Conservation (phyloP, 805 yeast genomes). For the Myxozyma udenii region DNA sequence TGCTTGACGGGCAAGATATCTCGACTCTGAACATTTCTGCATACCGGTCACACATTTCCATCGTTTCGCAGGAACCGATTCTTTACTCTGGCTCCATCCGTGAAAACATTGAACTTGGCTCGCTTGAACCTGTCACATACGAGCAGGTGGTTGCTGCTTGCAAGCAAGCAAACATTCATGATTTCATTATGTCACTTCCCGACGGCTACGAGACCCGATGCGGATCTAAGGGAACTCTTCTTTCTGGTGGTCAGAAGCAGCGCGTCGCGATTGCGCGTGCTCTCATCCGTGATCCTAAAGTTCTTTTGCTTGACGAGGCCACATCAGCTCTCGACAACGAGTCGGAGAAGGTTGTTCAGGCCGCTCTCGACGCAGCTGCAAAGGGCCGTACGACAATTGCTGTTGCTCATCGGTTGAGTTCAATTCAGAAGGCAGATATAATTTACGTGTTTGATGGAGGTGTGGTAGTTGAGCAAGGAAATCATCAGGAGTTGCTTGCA, state of each 20-base stretch:
- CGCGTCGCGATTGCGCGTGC: constrained; percentile 64
- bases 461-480: constrained; percentile 51
- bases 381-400: constrained; percentile 64
- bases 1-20: constrained; percentile 82
- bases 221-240: constrained; percentile 48
- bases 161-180: constrained; percentile 51
- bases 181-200: constrained; percentile 53
- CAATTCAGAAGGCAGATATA: constrained; percentile 52
- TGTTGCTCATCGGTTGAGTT: constrained; percentile 70
- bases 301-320: constrained; percentile 58
- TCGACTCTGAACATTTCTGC: constrained; percentile 56
- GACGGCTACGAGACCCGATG: constrained; percentile 51
- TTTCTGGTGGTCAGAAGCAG: constrained; percentile 67
- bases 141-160: constrained; percentile 45
- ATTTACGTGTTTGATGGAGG: constrained; percentile 57
- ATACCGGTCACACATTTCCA: constrained; percentile 54
- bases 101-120: constrained; percentile 60
- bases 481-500: constrained; percentile 44
- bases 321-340: constrained; percentile 54
- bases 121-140: constrained; percentile 39
- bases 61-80: constrained; percentile 56
- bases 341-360: constrained; percentile 66
- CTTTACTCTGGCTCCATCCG: constrained; percentile 75
- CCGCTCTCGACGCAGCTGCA: constrained; percentile 59
- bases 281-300: constrained; percentile 54